phyloP scores from a whole-genome alignment of 805 yeast genomes.

The Lachancea meyersii region DNA sequence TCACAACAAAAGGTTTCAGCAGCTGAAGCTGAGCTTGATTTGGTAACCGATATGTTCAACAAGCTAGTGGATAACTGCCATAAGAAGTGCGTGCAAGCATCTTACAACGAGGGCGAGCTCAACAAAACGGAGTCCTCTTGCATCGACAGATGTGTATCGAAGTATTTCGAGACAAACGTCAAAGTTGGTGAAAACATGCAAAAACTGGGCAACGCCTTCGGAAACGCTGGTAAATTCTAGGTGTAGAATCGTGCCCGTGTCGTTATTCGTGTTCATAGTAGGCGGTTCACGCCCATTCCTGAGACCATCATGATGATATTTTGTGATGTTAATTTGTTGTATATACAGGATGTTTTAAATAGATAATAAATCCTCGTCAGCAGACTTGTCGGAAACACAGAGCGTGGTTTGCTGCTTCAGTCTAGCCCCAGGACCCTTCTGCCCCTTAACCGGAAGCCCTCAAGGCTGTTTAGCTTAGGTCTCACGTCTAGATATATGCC shows the following conservation, averaged over 20 bases:
- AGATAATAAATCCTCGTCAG: not conserved
- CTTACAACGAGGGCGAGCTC: conserved; percentile 67
- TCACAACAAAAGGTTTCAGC: conserved; percentile 76
- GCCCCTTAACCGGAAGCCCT: conserved; percentile 71
- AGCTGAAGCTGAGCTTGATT: conserved; percentile 95
- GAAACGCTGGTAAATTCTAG: conserved; percentile 23
- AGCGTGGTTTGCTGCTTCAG: too few relatives aligned
- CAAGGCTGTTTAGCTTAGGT: conserved; percentile 78
- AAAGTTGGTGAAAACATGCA: conserved; percentile 82
- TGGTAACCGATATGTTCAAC: conserved; percentile 98
- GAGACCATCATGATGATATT: not conserved
- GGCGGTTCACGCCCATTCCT: not conserved
- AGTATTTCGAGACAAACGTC: conserved; percentile 89
- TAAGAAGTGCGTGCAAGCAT: conserved; percentile 65
- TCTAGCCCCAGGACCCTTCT: conserved; percentile 49
- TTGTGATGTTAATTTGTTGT: not conserved
- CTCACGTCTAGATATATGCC: conserved; percentile 79
- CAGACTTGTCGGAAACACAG: too few relatives aligned
- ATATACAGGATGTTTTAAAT: conserved; percentile 3
- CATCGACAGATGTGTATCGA: conserved; percentile 91
- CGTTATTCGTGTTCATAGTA: conserved; percentile 4
- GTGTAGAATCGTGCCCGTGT: too few relatives aligned
- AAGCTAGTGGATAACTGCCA: conserved; percentile 84
- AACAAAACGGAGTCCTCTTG: conserved; percentile 78
- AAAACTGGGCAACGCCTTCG: conserved; percentile 42